Percentiles rank a stretch among this genome's conserved stretches.
phyloP scores from a whole-genome alignment of 2,329 filamentous ascomycete species.

The Apiospora rasikravindrae region DNA sequence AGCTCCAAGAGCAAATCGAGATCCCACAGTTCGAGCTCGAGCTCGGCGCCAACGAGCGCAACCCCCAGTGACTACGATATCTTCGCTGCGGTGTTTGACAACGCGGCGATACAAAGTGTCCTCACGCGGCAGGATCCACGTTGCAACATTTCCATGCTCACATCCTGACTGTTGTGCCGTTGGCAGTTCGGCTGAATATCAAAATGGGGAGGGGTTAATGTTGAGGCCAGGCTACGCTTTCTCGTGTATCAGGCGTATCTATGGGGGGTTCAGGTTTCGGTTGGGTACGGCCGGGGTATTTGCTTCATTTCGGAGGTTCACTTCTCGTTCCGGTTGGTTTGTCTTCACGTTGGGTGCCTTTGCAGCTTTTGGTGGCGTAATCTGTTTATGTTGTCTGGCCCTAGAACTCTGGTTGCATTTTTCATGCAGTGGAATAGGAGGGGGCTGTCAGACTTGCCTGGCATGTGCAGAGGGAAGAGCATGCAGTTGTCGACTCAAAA shows the following conservation, averaged over 20 bases:
- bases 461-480: background rate
- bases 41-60: constrained; percentile 28
- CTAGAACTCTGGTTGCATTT: background rate
- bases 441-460: background rate
- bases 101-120: constrained; percentile 54
- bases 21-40: constrained; percentile 37
- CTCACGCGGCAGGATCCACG: constrained; percentile 59
- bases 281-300: background rate
- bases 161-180: constrained; percentile 33
- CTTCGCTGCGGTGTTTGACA: constrained; percentile 58
- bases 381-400: background rate
- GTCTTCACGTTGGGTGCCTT: background rate
- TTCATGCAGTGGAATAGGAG: background rate
- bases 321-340: constrained; percentile 1
- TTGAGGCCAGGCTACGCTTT: background rate
- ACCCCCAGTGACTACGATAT: constrained; percentile 41
- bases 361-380: background rate
- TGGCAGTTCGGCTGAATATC: background rate
- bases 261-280: constrained; percentile 1
- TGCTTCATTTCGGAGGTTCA: constrained; percentile 2
- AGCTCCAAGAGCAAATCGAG: constrained; percentile 39
- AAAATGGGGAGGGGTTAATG: background rate
- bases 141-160: constrained; percentile 59
- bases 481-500: background rate
- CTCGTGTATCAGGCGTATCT: constrained; percentile 5